Conservation (phyloP, 108 stramenopile genomes). For the Cyclostephanos tholiformis region DNA sequence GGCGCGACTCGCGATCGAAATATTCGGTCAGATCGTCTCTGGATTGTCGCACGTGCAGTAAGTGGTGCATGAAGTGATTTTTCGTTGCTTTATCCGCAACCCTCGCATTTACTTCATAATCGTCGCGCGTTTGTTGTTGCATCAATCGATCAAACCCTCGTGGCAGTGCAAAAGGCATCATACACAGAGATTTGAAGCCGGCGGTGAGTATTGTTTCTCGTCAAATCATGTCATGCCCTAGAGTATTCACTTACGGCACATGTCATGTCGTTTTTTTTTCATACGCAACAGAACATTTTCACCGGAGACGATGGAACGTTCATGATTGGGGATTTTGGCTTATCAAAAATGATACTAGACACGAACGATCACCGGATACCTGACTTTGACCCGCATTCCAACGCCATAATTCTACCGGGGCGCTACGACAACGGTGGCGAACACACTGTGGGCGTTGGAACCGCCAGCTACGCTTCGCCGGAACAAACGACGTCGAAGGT, state of each 20-base stretch:
- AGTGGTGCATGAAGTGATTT: too few species aligned
- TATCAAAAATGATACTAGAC: constrained; percentile 65
- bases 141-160: background rate
- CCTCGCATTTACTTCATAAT: too few species aligned
- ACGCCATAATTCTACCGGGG: constrained; percentile 16
- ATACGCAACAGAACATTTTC: constrained; percentile 64
- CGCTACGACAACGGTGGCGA: constrained; percentile 7
- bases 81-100: background rate
- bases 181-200: constrained; percentile 92
- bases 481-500: constrained; percentile 78
- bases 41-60: constrained; percentile 80
- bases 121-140: background rate
- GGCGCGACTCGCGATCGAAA: constrained; percentile 50
- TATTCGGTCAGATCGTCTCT: constrained; percentile 73
- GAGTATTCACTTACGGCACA: background rate
- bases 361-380: constrained; percentile 26
- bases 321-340: constrained; percentile 95
- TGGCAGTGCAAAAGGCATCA: constrained; percentile 60
- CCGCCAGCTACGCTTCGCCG: constrained; percentile 92
- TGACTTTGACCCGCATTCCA: constrained; percentile 20
- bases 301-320: constrained; percentile 63
- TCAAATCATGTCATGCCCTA: background rate
- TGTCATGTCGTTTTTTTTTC: background rate
- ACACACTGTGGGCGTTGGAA: constrained; percentile 90
- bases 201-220: constrained; percentile 33